Conservation (phyloP, 306 rosid species). For the Acmispon strigosus region DNA sequence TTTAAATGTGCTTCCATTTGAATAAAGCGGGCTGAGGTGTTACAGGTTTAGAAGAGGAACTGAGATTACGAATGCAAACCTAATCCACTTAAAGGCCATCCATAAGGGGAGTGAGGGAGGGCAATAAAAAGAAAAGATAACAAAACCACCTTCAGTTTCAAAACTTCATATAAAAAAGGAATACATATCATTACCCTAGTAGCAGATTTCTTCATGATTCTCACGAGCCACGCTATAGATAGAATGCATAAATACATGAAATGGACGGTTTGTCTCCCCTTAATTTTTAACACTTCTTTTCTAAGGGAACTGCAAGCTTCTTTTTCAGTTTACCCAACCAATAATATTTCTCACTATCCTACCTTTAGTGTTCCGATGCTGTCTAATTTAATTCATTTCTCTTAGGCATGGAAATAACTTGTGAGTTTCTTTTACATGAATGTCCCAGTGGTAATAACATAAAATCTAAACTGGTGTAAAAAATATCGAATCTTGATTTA, state of each 20-base stretch:
- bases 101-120: background rate
- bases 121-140: no score
- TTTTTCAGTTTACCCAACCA: no score
- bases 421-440: background rate
- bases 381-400: background rate
- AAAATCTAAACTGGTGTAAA: background rate
- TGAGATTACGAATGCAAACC: background rate
- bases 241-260: no score
- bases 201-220: no score
- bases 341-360: background rate
- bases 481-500: background rate
- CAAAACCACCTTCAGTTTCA: no score
- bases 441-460: background rate
- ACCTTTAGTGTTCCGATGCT: background rate
- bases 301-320: no score
- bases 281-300: no score
- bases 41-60: background rate
- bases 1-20: background rate
- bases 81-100: background rate
- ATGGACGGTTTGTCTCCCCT: no score
- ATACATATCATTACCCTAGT: no score
- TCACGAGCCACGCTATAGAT: no score
- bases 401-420: background rate
- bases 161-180: no score
- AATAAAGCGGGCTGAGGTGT: background rate